Conservation (phyloP, 2,329 filamentous ascomycete genomes). For the Rhexocercosporidium sp. region DNA sequence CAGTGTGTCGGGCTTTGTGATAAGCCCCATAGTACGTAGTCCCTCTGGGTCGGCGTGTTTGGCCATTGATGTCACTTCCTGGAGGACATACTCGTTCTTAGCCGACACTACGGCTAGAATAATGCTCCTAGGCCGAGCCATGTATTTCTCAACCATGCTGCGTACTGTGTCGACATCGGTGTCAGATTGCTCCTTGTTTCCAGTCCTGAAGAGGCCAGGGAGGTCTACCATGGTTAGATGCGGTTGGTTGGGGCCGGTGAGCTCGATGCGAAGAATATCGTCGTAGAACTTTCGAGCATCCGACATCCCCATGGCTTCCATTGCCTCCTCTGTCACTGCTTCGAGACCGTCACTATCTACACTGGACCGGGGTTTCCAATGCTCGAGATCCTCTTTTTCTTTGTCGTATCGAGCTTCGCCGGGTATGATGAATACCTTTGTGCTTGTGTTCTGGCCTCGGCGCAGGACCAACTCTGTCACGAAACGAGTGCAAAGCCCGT, state of each 20-base stretch:
- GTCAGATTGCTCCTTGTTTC: slow-evolving; percentile 45
- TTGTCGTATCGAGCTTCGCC: slow-evolving; percentile 53
- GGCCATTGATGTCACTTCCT: slow-evolving; percentile 40
- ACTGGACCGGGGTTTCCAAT: slow-evolving; percentile 23
- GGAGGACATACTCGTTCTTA: slow-evolving; percentile 10
- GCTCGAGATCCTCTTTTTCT: slow-evolving; percentile 53
- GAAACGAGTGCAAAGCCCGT: slow-evolving; percentile 64
- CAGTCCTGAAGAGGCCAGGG: slow-evolving; percentile 53
- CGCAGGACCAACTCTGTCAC: slow-evolving; percentile 52
- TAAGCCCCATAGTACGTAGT: slow-evolving; percentile 47
- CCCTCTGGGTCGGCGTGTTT: slow-evolving; percentile 20
- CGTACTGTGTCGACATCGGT: slow-evolving; percentile 45
- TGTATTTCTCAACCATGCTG: slow-evolving; percentile 51
- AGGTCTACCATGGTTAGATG: slow-evolving; percentile 64
- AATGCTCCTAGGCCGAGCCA: slow-evolving; percentile 59
- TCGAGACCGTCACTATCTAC: slow-evolving; percentile 7
- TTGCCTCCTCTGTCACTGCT: slow-evolving; percentile 13
- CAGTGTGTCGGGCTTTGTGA: slow-evolving; percentile 50
- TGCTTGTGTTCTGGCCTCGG: slow-evolving; percentile 45
- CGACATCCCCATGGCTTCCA: slow-evolving; percentile 12
- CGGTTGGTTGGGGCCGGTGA: slow-evolving; percentile 42
- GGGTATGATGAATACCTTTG: slow-evolving; percentile 61
- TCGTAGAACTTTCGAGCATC: slow-evolving; percentile 19
- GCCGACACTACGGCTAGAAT: slow-evolving; percentile 59
- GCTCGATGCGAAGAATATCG: slow-evolving; percentile 24